phyloP scores from a whole-genome alignment of 1,284 basidiomycete genomes.

The Ustanciosporium gigantosporum region DNA sequence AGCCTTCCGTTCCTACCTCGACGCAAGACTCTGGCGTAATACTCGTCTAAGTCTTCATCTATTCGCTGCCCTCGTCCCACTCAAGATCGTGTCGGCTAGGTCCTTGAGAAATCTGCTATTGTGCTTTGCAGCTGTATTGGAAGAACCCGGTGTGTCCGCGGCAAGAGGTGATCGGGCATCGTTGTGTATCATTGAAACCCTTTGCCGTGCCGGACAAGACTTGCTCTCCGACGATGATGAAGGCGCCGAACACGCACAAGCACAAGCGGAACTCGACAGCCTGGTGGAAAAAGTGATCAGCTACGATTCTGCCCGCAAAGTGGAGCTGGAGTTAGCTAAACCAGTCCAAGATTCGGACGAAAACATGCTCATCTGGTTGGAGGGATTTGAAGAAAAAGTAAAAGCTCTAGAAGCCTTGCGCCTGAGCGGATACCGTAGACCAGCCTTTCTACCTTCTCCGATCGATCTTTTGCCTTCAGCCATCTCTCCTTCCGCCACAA shows the following conservation, averaged over 20 bases:
- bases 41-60: constrained; percentile 51
- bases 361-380: constrained; percentile 43
- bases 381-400: constrained; percentile 51
- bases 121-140: constrained; percentile 79
- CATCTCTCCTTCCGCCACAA: constrained; percentile 30
- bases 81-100: constrained; percentile 71
- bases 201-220: constrained; percentile 62
- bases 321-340: constrained; percentile 36
- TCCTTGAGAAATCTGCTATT: constrained; percentile 78
- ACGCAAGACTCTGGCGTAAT: constrained; percentile 57
- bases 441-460: constrained; percentile 46
- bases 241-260: no score
- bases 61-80: constrained; percentile 63
- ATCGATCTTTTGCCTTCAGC: constrained; percentile 52
- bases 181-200: constrained; percentile 81
- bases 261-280: constrained; percentile 41
- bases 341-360: constrained; percentile 32
- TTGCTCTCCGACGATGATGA: constrained; percentile 23
- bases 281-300: constrained; percentile 44
- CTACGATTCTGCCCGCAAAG: constrained; percentile 45
- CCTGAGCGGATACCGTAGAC: constrained; percentile 27
- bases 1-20: constrained; percentile 52
- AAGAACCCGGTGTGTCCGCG: constrained; percentile 86
- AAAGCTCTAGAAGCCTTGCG: constrained; percentile 39
- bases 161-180: constrained; percentile 81